Base-by-base conservation (phyloP, 2,329 filamentous ascomycete species). In the Dactylellina leptospora region DNA sequence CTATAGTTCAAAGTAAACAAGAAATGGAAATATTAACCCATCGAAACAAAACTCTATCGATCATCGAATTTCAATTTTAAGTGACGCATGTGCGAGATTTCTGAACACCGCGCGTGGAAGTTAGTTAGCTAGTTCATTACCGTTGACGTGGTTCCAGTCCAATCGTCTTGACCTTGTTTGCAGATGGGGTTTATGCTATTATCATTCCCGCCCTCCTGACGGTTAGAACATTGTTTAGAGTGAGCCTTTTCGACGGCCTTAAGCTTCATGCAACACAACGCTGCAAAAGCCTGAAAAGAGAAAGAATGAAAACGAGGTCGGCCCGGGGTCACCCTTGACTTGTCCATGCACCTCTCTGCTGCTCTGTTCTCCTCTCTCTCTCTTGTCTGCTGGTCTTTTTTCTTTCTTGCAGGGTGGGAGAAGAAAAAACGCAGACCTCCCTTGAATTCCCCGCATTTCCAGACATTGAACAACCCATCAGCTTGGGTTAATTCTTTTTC, bases 361-460 rank as follows among this genome's bases (percentile, higher is more conserved):
- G 30, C 30, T n/a, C n/a, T n/a, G n/a, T n/a, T n/a, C n/a, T n/a
- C n/a, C n/a, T n/a, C n/a, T n/a, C n/a, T n/a, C n/a, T n/a, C n/a
- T n/a, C n/a, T n/a, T n/a, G n/a, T n/a, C n/a, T n/a, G n/a, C n/a
- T n/a, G n/a, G n/a, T n/a, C n/a, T n/a, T n/a, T n/a, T n/a, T n/a
- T n/a, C n/a, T n/a, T 47, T 45, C 38, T 55, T 18, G 22, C 55
- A 61, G 36, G 50, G 44, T n/a, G n/a, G n/a, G n/a, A n/a, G n/a
- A n/a, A n/a, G n/a, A n/a, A 38, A 27, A 20, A 28, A 30, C 33
- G 28, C 25, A 42, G 9, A 30, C 44, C 44, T 68, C 62, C 54
- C 53, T 60, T 64, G 51, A 58, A 72, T 72, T 72, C 68, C 68
- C 68, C 68, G 68, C 68, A 72, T 72, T 71, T 72, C 59, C 68